Conservation (phyloP, 1,284 basidiomycete species). For the Trichosporon sp. region DNA sequence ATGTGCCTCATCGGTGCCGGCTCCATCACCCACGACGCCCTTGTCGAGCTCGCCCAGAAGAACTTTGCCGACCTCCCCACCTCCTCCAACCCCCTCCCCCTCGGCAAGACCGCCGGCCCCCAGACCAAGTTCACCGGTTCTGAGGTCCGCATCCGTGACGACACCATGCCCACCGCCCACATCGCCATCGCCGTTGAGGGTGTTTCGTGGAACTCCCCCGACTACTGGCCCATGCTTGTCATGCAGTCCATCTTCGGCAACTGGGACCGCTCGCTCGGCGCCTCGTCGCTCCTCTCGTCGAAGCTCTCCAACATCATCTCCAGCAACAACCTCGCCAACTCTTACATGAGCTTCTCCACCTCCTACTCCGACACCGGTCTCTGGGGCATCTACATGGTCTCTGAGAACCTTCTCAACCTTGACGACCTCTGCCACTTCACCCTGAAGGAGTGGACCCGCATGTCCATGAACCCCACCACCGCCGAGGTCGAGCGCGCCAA, state of each 20-base stretch:
- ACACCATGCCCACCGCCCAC: constrained; percentile 82
- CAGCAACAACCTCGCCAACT: constrained; percentile 94
- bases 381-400: constrained; percentile 97
- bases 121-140: constrained; percentile 85
- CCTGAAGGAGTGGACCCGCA: constrained; percentile 92
- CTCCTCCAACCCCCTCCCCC: constrained; percentile 80
- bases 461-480: constrained; percentile 79
- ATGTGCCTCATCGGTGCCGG: constrained; percentile 98
- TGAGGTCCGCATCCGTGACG: constrained; percentile 93
- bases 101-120: constrained; percentile 68
- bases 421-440: constrained; percentile 95
- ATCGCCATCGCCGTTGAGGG: constrained; percentile 97
- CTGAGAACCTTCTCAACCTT: constrained; percentile 86
- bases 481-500: constrained; percentile 95
- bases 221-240: constrained; percentile 99
- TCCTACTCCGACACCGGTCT: constrained; percentile 99
- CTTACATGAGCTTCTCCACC: constrained; percentile 99
- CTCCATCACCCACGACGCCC: constrained; percentile 84
- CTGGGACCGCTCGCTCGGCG: constrained; percentile 97
- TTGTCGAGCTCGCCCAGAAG: constrained; percentile 91
- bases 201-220: constrained; percentile 94
- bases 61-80: constrained; percentile 87
- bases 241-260: constrained; percentile 98
- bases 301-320: constrained; percentile 89
- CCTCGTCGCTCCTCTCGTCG: constrained; percentile 82